Percentiles rank a stretch among this genome's conserved stretches.
Evolutionary conservation across 805 yeast genomes (phyloP).

Genomic region (Kodamaea restingae): DNA sequence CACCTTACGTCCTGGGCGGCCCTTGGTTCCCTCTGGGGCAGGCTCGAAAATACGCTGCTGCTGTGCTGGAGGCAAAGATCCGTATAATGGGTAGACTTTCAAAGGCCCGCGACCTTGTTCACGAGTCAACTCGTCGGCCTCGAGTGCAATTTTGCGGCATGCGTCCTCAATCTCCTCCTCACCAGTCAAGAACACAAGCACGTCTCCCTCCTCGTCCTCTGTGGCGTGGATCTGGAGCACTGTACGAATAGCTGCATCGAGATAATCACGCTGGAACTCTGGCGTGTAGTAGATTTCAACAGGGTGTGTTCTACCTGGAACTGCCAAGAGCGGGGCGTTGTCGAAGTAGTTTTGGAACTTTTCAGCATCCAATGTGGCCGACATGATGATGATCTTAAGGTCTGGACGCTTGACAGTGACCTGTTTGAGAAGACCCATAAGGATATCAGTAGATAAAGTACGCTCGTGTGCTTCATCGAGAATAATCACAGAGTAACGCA

Average conservation of each 20-base stretch:
- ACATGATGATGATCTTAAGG: slow-evolving; percentile 89
- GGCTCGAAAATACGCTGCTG: slow-evolving; percentile 92
- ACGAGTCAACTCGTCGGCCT: slow-evolving; percentile 82
- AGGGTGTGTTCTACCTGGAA: slow-evolving; percentile 97
- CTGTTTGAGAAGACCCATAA: slow-evolving; percentile 91
- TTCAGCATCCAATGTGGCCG: slow-evolving; percentile 96
- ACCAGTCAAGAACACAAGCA: slow-evolving; percentile 84
- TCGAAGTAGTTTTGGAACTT: slow-evolving; percentile 88
- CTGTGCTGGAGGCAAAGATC: slow-evolving; percentile 93
- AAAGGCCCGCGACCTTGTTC: slow-evolving; percentile 90
- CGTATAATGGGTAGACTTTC: slow-evolving; percentile 88
- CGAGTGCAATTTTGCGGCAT: slow-evolving; percentile 79
- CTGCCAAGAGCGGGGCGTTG: slow-evolving; percentile 90
- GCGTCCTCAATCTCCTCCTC: slow-evolving; percentile 99
- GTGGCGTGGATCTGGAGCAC: slow-evolving; percentile 96
- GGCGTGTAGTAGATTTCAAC: slow-evolving; percentile 97
- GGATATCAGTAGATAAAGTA: slow-evolving; percentile 91
- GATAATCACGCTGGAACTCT: slow-evolving; percentile 90
- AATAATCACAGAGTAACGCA: slow-evolving; percentile 81
- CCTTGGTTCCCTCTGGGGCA: slow-evolving; percentile 77
- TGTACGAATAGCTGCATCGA: slow-evolving; percentile 93
- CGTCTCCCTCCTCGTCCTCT: slow-evolving; percentile 82
- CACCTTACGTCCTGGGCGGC: slow-evolving; percentile 92
- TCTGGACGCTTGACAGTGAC: slow-evolving; percentile 78
- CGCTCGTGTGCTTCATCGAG: slow-evolving; percentile 98